These are phyloP conservation scores for Heracleum sosnowskyi DNA, from an alignment of 129 eudicot species.

Conservation along the genomic window DNA sequence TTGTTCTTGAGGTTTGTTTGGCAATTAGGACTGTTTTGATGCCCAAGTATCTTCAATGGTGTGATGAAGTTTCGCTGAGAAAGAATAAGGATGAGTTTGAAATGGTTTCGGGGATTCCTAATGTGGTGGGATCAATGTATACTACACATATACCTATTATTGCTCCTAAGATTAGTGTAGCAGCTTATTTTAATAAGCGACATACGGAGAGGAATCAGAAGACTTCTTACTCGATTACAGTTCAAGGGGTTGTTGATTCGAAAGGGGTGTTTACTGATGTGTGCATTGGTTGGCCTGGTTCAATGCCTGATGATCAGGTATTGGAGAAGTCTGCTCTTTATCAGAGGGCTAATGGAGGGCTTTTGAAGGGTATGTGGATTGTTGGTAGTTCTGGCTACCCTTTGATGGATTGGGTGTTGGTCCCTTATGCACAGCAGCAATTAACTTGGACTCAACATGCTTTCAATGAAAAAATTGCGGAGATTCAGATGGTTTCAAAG, in stretches of 20 bases:
- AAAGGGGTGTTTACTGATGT: slow-evolving; percentile 78
- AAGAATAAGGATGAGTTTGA: slow-evolving; percentile 59
- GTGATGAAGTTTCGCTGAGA: slow-evolving; percentile 39
- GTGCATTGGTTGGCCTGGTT: slow-evolving; percentile 97
- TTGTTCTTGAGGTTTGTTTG: slow-evolving; percentile 86
- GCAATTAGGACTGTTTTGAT: slow-evolving; percentile 81
- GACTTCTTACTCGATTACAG: slow-evolving; percentile 80
- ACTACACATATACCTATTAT: slow-evolving; percentile 88
- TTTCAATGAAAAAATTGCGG: slow-evolving; percentile 83
- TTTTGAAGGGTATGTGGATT: slow-evolving; percentile 72
- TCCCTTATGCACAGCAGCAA: slow-evolving; percentile 73
- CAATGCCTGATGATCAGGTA: slow-evolving; percentile 91
- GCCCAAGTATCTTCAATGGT: slow-evolving; percentile 91
- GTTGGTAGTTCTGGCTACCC: slow-evolving; percentile 85
- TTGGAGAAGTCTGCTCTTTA: slow-evolving; percentile 77
- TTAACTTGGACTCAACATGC: slow-evolving; percentile 95
- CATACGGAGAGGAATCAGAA: slow-evolving; percentile 84
- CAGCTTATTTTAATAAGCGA: slow-evolving; percentile 79
- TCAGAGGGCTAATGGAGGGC: slow-evolving; percentile 77
- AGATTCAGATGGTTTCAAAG: slow-evolving; percentile 48
- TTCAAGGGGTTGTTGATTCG: slow-evolving; percentile 82
- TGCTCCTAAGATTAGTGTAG: slow-evolving; percentile 83
- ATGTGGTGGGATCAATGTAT: slow-evolving; percentile 84
- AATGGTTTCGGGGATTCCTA: slow-evolving; percentile 61
- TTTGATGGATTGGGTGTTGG: slow-evolving; percentile 80